These are phyloP conservation scores for Stemphylium vesicarium DNA, from an alignment of 2,329 filamentous ascomycete species.

Conservation along the genomic window DNA sequence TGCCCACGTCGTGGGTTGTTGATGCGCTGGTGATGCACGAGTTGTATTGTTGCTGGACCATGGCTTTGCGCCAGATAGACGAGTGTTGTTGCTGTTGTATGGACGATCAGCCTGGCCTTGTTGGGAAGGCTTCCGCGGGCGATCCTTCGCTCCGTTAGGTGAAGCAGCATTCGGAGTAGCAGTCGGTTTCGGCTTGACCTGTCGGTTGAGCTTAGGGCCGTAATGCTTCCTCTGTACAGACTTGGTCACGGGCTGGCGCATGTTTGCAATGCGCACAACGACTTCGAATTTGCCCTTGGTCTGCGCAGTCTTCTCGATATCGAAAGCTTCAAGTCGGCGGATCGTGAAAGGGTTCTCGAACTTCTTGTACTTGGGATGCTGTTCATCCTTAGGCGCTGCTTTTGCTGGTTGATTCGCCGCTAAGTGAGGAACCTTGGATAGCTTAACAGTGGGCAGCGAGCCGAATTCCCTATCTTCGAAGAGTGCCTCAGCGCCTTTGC, in stretches of 20 bases:
- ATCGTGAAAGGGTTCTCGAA: conserved; percentile 39
- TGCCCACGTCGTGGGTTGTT: conserved; percentile 29
- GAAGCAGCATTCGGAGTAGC: conserved; percentile 26
- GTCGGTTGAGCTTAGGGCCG: conserved; percentile 20
- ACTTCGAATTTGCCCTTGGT: conserved; percentile 33
- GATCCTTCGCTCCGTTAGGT: conserved; percentile 30
- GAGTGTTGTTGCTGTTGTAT: conserved; percentile 29
- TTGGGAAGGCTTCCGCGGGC: conserved; percentile 41
- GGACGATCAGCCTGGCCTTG: conserved; percentile 36
- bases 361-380: conserved; percentile 29
- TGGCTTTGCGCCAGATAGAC: conserved; percentile 31
- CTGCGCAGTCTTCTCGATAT: conserved; percentile 32
- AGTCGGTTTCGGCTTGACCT: conserved; percentile 38
- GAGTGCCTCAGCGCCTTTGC: conserved; percentile 50
- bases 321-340: conserved; percentile 33
- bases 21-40: conserved; percentile 28
- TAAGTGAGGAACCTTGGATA: conserved; percentile 42
- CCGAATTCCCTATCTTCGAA: conserved; percentile 57
- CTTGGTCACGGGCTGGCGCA: conserved; percentile 37
- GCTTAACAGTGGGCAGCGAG: conserved; percentile 50
- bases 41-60: conserved; percentile 34
- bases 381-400: conserved; percentile 30
- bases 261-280: conserved; percentile 33
- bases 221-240: conserved; percentile 37
- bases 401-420: conserved; percentile 41